Evolutionary conservation across 176 grass and related monocot genomes (phyloP), one percentile per base, ranked within the genome.

Genomic region (Carex parvula): DNA sequence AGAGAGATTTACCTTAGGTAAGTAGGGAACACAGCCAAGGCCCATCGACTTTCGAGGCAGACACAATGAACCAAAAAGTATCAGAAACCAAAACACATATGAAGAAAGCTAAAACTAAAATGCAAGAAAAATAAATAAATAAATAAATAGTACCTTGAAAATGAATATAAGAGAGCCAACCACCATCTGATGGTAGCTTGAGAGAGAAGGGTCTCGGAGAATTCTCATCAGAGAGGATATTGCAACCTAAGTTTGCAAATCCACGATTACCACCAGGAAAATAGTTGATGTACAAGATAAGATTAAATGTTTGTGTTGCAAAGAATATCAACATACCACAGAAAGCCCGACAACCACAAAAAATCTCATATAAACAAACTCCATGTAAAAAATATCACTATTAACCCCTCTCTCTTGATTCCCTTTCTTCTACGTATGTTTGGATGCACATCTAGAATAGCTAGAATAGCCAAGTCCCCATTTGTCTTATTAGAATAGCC

Each of bases 101-200:
- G 54, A 52, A 68, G 55, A 79, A 39, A 79, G 83, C 15, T 83
- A 90, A 3, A 81, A 74, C 62, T 88, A 42, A 55, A 68, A 63
- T 57, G 41, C 64, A 83, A 60, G 24, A 60, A 20, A 70, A 29
- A 37, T 11, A 87, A 35, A 76, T 20, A 82, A 74, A 37, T 17
- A 82, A 74, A 39, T 84, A 70, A 65, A 32, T 75, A 62, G 59
- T 90, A 98, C 96, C 93, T 98, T 98, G 85, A 98, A 98, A 86
- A 98, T 94, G 84, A 92, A 98, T 14, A 98, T 86, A 64, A 98
- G 91, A 85, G 96, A 98, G 82, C 83, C 83, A 35, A 98, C 96
- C 39, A 98, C 96, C 90, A 92, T 95, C 79, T 98, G 96, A 86
- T 98, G 96, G 84, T 98, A 98, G 86, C 96, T 98, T 85, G 96